A percentile compares a stretch with the other conserved stretches of the same genome.
Evolutionary conservation across 768 basidiomycete genomes (phyloP).

Genomic region (Kockovaella imperatae): DNA sequence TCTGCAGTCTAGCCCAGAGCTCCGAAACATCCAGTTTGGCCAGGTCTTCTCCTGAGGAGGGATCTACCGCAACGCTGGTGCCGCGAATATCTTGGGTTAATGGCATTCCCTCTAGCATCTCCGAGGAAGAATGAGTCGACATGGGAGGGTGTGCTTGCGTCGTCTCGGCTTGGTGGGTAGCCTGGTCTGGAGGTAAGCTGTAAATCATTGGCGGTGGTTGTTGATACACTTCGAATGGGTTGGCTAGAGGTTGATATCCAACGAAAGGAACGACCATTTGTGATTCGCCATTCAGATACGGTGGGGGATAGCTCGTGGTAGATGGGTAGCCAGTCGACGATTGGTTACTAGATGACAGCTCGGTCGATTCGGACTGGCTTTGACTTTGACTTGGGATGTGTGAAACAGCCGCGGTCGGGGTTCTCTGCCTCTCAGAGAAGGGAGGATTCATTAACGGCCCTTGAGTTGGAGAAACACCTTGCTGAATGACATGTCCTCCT

Average conservation of each 20-base stretch:
- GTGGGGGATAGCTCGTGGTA: not conserved
- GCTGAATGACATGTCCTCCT: constrained; percentile 27
- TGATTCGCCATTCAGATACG: not conserved
- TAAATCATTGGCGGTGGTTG: too few relatives aligned
- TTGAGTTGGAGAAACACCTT: not conserved
- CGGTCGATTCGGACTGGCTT: too few relatives aligned
- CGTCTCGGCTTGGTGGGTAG: not conserved
- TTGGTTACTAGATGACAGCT: not conserved
- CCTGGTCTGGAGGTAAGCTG: too few relatives aligned
- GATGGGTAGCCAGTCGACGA: not conserved
- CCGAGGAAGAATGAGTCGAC: not conserved
- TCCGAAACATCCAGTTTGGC: constrained; percentile 19
- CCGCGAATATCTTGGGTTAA: not conserved
- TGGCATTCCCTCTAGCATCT: not conserved
- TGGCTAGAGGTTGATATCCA: not conserved
- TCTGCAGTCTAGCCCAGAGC: constrained; percentile 35
- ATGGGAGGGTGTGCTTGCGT: not conserved
- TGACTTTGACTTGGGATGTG: not conserved
- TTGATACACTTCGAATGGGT: not conserved
- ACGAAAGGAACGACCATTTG: not conserved
- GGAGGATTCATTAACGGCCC: not conserved
- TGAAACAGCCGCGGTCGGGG: not conserved
- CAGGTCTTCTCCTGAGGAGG: not conserved
- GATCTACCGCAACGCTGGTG: not conserved
- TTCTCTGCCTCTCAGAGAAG: not conserved